phyloP scores from a whole-genome alignment of 108 stramenopile genomes.

The Skeletonema tropicum region DNA sequence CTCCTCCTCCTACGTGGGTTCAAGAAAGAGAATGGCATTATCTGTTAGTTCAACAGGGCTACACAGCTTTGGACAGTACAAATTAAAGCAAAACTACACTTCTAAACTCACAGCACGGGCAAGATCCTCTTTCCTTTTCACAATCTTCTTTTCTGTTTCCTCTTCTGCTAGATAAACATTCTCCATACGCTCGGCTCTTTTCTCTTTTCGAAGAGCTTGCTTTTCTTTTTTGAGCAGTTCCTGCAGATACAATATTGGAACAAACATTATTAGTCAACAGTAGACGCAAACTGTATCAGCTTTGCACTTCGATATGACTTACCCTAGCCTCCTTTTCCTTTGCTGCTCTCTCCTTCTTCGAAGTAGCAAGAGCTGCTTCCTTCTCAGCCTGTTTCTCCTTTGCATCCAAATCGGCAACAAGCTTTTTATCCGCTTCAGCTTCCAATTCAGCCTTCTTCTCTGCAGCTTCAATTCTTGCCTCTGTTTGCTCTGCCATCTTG shows the following conservation, averaged over 20 bases:
- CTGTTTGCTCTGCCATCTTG: slow-evolving; percentile 49
- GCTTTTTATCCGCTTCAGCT: slow-evolving; percentile 23
- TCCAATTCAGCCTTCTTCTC: slow-evolving; percentile 33
- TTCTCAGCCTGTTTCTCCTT: slow-evolving; percentile 29
- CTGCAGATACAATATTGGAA: neutral
- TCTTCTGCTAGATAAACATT: slow-evolving; percentile 53
- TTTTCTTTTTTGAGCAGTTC: slow-evolving; percentile 42
- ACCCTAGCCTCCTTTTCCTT: slow-evolving; percentile 36
- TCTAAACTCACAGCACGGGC: slow-evolving; percentile 42
- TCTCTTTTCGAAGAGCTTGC: slow-evolving; percentile 44
- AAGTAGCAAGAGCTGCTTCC: slow-evolving; percentile 17
- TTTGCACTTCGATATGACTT: neutral
- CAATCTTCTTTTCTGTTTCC: slow-evolving; percentile 51
- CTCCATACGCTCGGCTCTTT: slow-evolving; percentile 39
- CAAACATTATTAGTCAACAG: neutral
- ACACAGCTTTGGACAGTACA: neutral
- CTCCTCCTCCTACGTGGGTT: slow-evolving; percentile 34
- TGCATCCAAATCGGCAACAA: slow-evolving; percentile 12
- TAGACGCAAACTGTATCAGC: neutral
- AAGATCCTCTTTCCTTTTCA: slow-evolving; percentile 34
- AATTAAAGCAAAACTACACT: neutral
- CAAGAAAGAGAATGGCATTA: neutral
- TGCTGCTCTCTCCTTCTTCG: slow-evolving; percentile 27
- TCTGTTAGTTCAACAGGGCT: neutral
- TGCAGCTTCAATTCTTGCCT: slow-evolving; percentile 54